phyloP scores from a whole-genome alignment of 106 monocot species.

The Acorus calamus region DNA sequence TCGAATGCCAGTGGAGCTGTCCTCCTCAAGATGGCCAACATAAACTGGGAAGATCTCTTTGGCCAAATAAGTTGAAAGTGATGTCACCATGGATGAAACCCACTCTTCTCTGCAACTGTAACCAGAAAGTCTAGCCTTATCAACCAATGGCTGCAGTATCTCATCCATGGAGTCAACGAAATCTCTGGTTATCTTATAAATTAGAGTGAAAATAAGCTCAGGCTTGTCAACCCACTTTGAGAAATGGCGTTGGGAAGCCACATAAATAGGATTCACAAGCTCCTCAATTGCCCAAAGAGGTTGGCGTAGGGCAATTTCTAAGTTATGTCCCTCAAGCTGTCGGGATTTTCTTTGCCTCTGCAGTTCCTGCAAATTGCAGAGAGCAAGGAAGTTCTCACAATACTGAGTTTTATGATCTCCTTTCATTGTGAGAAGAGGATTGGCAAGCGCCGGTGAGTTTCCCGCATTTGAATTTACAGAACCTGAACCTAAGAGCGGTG shows the following conservation, averaged over 20 bases:
- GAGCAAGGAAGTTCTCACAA: slow-evolving; percentile 65
- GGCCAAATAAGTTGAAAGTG: slow-evolving; percentile 58
- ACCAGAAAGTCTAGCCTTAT: slow-evolving; percentile 78
- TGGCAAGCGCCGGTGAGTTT: slow-evolving; percentile 21
- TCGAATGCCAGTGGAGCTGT: slow-evolving; percentile 6
- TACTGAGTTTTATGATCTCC: slow-evolving; percentile 60
- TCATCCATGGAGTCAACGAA: slow-evolving; percentile 90
- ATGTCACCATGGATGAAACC: slow-evolving; percentile 68
- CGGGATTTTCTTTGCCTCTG: slow-evolving; percentile 69
- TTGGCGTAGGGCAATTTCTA: slow-evolving; percentile 41
- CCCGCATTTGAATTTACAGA: slow-evolving; percentile 10
- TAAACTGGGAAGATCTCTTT: slow-evolving; percentile 75
- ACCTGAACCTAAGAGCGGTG: slow-evolving; percentile 43
- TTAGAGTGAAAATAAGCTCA: slow-evolving; percentile 85
- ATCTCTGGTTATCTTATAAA: slow-evolving; percentile 74
- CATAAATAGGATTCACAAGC: slow-evolving; percentile 62
- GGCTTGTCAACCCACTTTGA: slow-evolving; percentile 85
- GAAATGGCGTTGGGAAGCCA: slow-evolving; percentile 61
- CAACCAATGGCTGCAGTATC: slow-evolving; percentile 80
- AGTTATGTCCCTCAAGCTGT: slow-evolving; percentile 53
- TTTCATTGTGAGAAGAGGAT: slow-evolving; percentile 73
- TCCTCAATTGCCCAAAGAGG: slow-evolving; percentile 98
- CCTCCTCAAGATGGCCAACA: slow-evolving; percentile 41
- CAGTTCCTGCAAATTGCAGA: slow-evolving; percentile 83
- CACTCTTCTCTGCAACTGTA: slow-evolving; percentile 98